Evolutionary conservation across 1,284 basidiomycete genomes (phyloP).

Genomic region (Cutaneotrichosporon daszewskae): DNA sequence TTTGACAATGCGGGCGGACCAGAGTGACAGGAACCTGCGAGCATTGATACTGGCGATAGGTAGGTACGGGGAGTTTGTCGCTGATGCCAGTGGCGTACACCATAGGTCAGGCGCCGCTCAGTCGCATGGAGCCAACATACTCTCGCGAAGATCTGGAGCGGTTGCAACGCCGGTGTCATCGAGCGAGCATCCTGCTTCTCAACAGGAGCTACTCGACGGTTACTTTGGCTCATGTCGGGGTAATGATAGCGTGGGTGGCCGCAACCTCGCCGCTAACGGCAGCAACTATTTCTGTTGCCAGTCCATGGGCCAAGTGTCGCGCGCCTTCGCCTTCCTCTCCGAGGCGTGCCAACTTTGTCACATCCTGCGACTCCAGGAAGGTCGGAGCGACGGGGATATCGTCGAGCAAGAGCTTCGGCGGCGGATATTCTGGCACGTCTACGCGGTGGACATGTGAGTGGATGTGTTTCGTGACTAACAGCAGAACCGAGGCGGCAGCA

Average conservation of each 20-base stretch:
- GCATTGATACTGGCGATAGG: slow-evolving; percentile 22
- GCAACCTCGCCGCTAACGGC: neutral
- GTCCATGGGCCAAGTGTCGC: slow-evolving; percentile 18
- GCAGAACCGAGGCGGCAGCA: slow-evolving; percentile 21
- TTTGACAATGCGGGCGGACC: slow-evolving; percentile 22
- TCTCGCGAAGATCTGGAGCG: slow-evolving; percentile 15
- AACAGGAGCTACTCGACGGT: slow-evolving; percentile 15
- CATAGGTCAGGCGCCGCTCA: slow-evolving; percentile 24
- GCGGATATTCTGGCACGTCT: slow-evolving; percentile 27
- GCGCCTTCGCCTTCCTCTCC: slow-evolving; percentile 21
- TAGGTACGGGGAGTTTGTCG: neutral
- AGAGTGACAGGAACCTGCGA: slow-evolving; percentile 20
- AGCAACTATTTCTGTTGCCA: slow-evolving; percentile 31
- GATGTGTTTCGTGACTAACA: neutral
- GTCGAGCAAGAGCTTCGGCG: slow-evolving; percentile 16
- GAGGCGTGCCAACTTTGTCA: slow-evolving; percentile 29
- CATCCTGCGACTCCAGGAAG: slow-evolving; percentile 18
- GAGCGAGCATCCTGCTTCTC: slow-evolving; percentile 21
- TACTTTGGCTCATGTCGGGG: slow-evolving; percentile 13
- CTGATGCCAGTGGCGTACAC: slow-evolving; percentile 20
- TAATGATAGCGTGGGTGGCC: slow-evolving; percentile 18
- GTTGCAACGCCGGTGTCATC: slow-evolving; percentile 24
- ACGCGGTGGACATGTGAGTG: slow-evolving; percentile 23
- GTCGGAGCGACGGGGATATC: slow-evolving; percentile 5
- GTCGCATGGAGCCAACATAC: slow-evolving; percentile 18